Evolutionary conservation across 1,284 basidiomycete genomes (phyloP), one percentile per base, ranked within the genome.

Genomic region (Omphalotus olearius): DNA sequence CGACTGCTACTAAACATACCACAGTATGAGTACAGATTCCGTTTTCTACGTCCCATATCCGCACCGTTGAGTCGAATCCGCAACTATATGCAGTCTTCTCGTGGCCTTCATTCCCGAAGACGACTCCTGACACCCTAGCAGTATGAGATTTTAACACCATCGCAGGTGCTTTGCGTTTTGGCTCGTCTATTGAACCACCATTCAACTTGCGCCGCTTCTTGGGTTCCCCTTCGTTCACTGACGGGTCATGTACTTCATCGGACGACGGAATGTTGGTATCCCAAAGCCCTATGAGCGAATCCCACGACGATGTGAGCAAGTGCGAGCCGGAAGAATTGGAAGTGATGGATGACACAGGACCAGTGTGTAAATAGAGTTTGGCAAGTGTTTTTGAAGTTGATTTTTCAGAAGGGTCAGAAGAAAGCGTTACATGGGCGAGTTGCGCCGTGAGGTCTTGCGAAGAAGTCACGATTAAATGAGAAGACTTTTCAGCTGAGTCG

Each of bases 391-490:
- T 68, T 6, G 67, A 56, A 42, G 60, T 63, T 41, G 69, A 49
- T 39, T 61, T 46, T 9, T 44, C 56, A 1, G 67, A 46, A 4
- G 59, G 58, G 48, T 59, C 60, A 2, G 59, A 47, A 50, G 69
- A 52, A 56, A 69, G 64, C 68, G 64, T 58, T 64, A 90, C 56
- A 52, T 72, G 74, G 16, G 79, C 85, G 40, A 92, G 70, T 47
- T 80, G 83, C 0, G 80, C 80, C 0, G 87, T 85, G 37, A 92
- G 80, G 66, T 98, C 94, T 50, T 88, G 87, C 43, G 94, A 93
- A 1, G 89, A 83, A 35, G 82, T 93, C 0, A 87, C 91, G 33
- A 95, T 69, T 37, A 88, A 53, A 59, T 76, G 67, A 48, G 76
- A 67, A 25, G 76, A 73, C 1, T 64, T 57, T 1, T 67, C 62